Percentiles rank a stretch among this genome's conserved stretches.
Conservation (phyloP, 1,284 basidiomycete genomes). For the Mycosarcoma mackinlayi region DNA sequence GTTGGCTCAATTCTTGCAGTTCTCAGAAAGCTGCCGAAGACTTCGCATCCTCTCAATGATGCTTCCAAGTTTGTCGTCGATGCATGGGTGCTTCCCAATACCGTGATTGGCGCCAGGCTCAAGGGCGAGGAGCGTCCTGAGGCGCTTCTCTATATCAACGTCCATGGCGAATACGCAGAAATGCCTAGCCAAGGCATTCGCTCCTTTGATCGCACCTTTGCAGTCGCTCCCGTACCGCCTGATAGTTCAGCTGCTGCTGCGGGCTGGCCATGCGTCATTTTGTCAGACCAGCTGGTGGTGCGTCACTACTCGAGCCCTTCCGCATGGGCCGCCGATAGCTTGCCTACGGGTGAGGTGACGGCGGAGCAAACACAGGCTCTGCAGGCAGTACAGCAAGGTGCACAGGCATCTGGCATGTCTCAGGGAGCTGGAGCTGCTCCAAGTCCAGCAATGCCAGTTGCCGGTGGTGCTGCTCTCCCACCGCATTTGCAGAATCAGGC, state of each 20-base stretch:
- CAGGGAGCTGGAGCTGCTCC: slow-evolving; percentile 3
- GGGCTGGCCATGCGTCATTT: slow-evolving; percentile 89
- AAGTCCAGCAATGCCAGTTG: not conserved
- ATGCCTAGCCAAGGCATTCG: slow-evolving; percentile 76
- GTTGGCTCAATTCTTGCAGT: slow-evolving; percentile 76
- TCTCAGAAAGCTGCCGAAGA: slow-evolving; percentile 77
- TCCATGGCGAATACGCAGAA: slow-evolving; percentile 93
- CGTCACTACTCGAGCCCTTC: slow-evolving; percentile 83
- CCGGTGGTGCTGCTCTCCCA: slow-evolving; percentile 23
- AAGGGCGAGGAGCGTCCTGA: slow-evolving; percentile 68
- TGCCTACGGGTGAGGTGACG: slow-evolving; percentile 52
- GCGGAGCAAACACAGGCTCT: slow-evolving; percentile 26
- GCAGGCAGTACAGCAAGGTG: slow-evolving; percentile 20
- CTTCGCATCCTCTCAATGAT: slow-evolving; percentile 78
- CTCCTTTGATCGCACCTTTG: slow-evolving; percentile 92
- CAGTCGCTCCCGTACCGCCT: slow-evolving; percentile 82
- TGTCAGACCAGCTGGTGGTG: slow-evolving; percentile 87
- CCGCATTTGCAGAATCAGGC: slow-evolving; percentile 52
- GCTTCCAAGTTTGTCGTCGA: slow-evolving; percentile 84
- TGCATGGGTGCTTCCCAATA: slow-evolving; percentile 74
- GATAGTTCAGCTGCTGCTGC: slow-evolving; percentile 82
- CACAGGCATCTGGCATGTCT: slow-evolving; percentile 1
- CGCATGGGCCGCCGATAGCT: slow-evolving; percentile 71
- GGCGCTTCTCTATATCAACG: slow-evolving; percentile 78
- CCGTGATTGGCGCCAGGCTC: slow-evolving; percentile 69